Evolutionary conservation across 1,139 yeast genomes (phyloP).

Genomic region (Blastobotrys malaysiensis): DNA sequence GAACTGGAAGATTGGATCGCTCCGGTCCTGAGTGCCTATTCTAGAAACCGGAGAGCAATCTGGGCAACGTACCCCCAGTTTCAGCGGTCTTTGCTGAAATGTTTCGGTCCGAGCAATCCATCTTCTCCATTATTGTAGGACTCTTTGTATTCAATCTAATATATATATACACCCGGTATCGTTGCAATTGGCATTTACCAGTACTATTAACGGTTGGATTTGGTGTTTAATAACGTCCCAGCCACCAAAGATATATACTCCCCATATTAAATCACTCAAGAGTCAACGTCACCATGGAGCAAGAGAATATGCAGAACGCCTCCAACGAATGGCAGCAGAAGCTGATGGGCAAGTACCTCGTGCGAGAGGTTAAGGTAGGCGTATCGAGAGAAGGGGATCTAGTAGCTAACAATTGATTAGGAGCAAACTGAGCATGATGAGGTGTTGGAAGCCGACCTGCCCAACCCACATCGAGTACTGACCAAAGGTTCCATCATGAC

Average conservation of each 20-base stretch:
- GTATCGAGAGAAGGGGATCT: neutral
- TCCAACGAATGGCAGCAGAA: constrained; percentile 21
- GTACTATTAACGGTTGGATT: neutral
- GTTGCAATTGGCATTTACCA: neutral
- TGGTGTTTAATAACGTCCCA: neutral
- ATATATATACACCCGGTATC: neutral
- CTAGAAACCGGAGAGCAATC: neutral
- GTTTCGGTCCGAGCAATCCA: neutral
- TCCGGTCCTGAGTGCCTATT: too few relatives aligned
- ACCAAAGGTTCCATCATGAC: constrained; percentile 23
- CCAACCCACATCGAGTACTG: constrained; percentile 23
- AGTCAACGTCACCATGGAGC: neutral
- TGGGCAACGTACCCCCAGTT: neutral
- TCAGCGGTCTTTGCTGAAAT: neutral
- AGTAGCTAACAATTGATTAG: neutral
- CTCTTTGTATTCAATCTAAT: neutral
- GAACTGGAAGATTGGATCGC: too few relatives aligned
- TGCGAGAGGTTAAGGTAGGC: constrained; percentile 10
- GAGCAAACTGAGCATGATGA: constrained; percentile 8
- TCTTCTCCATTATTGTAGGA: neutral
- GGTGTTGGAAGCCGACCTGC: constrained; percentile 16
- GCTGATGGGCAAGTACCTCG: constrained; percentile 24
- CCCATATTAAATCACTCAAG: neutral
- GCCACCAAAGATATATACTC: too few relatives aligned
- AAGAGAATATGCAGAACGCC: constrained; percentile 9